These are phyloP conservation scores for Tremella mesenterica DNA, from an alignment of 768 basidiomycete species.

Conservation along the genomic window DNA sequence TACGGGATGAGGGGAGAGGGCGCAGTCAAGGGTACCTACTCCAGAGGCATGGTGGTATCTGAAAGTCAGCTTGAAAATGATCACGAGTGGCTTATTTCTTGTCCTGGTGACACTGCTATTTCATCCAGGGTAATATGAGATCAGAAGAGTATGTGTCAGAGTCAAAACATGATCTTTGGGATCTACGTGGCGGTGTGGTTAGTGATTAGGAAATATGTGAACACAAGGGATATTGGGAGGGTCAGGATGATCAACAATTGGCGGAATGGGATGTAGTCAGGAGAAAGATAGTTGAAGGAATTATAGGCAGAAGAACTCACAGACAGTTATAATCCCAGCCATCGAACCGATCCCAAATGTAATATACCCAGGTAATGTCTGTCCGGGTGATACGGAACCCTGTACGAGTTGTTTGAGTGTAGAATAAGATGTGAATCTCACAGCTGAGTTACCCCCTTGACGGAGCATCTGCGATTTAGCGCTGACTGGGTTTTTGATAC, in stretches of 20 bases:
- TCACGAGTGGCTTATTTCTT: too few species aligned
- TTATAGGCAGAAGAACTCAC: slow-evolving; percentile 56
- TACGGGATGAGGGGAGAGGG: background rate
- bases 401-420: slow-evolving; percentile 90
- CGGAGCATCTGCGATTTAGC: slow-evolving; percentile 90
- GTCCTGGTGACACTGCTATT: too few species aligned
- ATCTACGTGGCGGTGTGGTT: too few species aligned
- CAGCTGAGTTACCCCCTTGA: slow-evolving; percentile 94
- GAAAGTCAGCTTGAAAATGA: background rate
- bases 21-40: slow-evolving; percentile 31
- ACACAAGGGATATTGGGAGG: too few species aligned
- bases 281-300: too few species aligned
- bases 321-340: slow-evolving; percentile 91
- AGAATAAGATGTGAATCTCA: slow-evolving; percentile 89
- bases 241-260: too few species aligned
- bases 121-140: too few species aligned
- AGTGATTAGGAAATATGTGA: too few species aligned
- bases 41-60: slow-evolving; percentile 46
- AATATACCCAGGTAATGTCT: slow-evolving; percentile 71
- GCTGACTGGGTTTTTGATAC: too few species aligned
- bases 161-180: too few species aligned
- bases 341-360: slow-evolving; percentile 92
- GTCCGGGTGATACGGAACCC: slow-evolving; percentile 70
- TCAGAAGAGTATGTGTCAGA: too few species aligned
- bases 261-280: too few species aligned